Base-by-base conservation (phyloP, 108 stramenopile genomes). In the Craspedostauros australis region DNA sequence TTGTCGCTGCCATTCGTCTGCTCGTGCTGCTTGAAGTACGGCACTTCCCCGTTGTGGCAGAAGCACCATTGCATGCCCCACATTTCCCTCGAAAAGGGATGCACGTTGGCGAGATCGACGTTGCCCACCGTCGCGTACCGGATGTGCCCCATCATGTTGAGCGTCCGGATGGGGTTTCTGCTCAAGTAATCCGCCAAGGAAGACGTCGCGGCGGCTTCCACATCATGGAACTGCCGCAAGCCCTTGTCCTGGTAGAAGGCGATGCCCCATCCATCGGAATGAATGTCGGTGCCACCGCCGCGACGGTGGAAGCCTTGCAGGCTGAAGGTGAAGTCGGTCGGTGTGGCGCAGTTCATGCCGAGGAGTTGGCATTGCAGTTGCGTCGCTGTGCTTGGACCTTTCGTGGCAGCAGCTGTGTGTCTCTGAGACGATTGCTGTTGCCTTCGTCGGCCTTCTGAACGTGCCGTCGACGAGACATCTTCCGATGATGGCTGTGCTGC, bases 211-310 rank as follows among this genome's bases (percentile, higher is more conserved):
- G 83, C 79, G 18, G 91, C 74, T 32, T 73, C 54, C 1, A 59
- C 46, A 54, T 80, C 82, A 39, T 84, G 82, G 58, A 84, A 84
- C 36, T 75, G 66, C 21, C 82, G 72, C 4, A 84, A 6, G n/a
- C 82, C 76, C 21, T 47, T 50, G n/a, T 72, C 60, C 36, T 79
- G 70, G 42, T 77, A 82, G 61, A 61, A 72, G 11, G 56, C 60
- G 30, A 91, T 30, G 8, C 93, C 93, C 93, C 93, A 94, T 4
- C 93, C 93, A 46, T 94, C 84, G 15, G 68, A 50, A 49, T 94
- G 89, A 20, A 82, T 66, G 49, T 89, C 90, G 15, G 93, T 94
- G 22, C 55, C 71, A 3, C 93, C 93, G 0, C 93, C 93, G 5
- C 93, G 66, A 46, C 72, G 62, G 18, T 76, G 69, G 60, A 94